Base-by-base conservation (phyloP, 2,329 filamentous ascomycete genomes). In the Gaeumannomyces sp. region DNA sequence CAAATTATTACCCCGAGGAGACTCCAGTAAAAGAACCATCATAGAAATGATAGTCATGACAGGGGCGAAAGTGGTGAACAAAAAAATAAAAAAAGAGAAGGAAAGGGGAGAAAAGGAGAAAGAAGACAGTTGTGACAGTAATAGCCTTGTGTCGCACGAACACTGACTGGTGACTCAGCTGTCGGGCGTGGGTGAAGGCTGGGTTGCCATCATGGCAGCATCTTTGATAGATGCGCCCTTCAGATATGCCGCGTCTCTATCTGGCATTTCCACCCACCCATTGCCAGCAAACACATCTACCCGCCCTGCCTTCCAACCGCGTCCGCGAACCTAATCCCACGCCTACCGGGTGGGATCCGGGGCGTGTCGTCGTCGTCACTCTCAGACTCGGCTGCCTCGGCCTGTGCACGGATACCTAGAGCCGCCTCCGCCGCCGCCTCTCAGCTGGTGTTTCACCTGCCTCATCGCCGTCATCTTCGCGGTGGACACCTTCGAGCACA, bases 371-470 rank as follows among this genome's bases (percentile, higher is more conserved):
- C 85, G 29, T 88, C 86, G 45, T 88, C 82, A 65, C 80, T 84
- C 64, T 80, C 79, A 64, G 81, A 80, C 60, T 79, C 81, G 25
- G 78, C 79, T 0, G 74, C 76, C 10, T 73, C 50, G 22, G 29
- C 50, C 76, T 2, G 73, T 75, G 10, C 74, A 72, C 22, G 78
- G 67, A 90, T 79, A 13, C 90, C 90, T 1, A 94, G 77, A 1
- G 91, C 91, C 1, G 90, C 90, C 70, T 92, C 86, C 91, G 84
- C 64, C 91, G 81, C 57, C 89, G 83, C 65, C 89, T 81, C 75
- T 94, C 91, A 0, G 90, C 91, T 0, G 89, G 88, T 0, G 90
- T 93, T 76, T 93, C 91, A 45, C 78, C 61, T 3, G 25, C 58
- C 31, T 81, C 78, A 2, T 70, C 71, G 4, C 72, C 71, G 4